phyloP scores from a whole-genome alignment of 2,329 filamentous ascomycete genomes.

The Trichoderma gracile region DNA sequence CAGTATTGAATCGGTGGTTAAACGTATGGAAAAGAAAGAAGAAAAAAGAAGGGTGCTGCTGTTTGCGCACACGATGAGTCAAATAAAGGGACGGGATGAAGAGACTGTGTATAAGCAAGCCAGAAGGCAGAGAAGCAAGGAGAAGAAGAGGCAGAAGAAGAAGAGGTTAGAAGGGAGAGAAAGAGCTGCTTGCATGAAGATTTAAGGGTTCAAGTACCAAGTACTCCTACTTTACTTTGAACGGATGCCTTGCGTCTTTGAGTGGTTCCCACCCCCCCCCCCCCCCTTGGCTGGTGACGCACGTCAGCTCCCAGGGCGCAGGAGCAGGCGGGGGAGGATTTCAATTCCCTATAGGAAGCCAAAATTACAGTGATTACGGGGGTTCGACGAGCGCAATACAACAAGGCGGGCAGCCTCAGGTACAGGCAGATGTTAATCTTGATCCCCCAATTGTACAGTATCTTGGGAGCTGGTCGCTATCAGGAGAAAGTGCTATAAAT shows the following conservation, averaged over 20 bases:
- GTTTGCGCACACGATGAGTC: too few relatives aligned
- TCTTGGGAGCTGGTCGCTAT: neutral
- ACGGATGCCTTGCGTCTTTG: neutral
- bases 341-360: too few relatives aligned
- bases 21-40: too few relatives aligned
- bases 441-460: neutral
- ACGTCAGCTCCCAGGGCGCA: slow-evolving; percentile 19
- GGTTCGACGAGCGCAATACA: neutral
- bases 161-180: too few relatives aligned
- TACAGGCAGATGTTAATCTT: too few relatives aligned
- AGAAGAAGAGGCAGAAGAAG: too few relatives aligned
- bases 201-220: slow-evolving; percentile 12
- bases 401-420: neutral
- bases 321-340: slow-evolving; percentile 20
- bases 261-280: neutral
- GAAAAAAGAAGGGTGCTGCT: too few relatives aligned
- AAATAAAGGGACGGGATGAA: too few relatives aligned
- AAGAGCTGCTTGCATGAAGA: too few relatives aligned
- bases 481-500: neutral
- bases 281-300: slow-evolving; percentile 14
- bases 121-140: too few relatives aligned
- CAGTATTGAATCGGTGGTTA: too few relatives aligned
- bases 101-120: too few relatives aligned
- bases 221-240: neutral
- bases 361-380: slow-evolving; percentile 23